These are phyloP conservation scores for Boletus vermiculosoides DNA, from an alignment of 768 basidiomycete species.

Conservation along the genomic window DNA sequence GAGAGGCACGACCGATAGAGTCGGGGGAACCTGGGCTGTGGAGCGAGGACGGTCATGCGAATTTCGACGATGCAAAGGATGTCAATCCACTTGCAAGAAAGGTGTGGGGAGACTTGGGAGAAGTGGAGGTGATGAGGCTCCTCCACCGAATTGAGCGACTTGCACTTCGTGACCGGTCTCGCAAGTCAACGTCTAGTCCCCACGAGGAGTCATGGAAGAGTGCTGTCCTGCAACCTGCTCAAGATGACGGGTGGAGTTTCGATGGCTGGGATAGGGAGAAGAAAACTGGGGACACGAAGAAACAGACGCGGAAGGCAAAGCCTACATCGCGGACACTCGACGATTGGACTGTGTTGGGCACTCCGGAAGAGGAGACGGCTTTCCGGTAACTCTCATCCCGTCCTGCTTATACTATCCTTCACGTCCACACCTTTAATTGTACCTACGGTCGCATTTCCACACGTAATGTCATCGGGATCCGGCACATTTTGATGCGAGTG, in stretches of 20 bases:
- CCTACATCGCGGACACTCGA: neutral
- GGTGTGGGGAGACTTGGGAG: constrained; percentile 41
- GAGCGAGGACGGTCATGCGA: neutral
- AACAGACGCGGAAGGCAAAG: neutral
- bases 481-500: neutral
- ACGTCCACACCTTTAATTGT: neutral
- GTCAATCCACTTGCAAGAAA: constrained; percentile 41
- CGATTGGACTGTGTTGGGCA: constrained; percentile 2
- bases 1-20: constrained; percentile 50
- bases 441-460: too few species aligned
- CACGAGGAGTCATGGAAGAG: constrained; percentile 45
- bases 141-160: constrained; percentile 52
- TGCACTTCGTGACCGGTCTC: constrained; percentile 25
- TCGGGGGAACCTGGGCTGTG: constrained; percentile 22
- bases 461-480: neutral
- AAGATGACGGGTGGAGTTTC: constrained; percentile 48
- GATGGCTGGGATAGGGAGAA: constrained; percentile 40
- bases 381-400: constrained; percentile 4
- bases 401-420: neutral
- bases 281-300: neutral
- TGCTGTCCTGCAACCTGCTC: constrained; percentile 26
- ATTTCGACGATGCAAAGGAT: neutral
- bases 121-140: constrained; percentile 51
- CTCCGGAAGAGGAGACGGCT: neutral
- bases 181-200: constrained; percentile 11